These are phyloP conservation scores for Beauveria sp. DNA, from an alignment of 2,329 filamentous ascomycete genomes.

Conservation along the genomic window DNA sequence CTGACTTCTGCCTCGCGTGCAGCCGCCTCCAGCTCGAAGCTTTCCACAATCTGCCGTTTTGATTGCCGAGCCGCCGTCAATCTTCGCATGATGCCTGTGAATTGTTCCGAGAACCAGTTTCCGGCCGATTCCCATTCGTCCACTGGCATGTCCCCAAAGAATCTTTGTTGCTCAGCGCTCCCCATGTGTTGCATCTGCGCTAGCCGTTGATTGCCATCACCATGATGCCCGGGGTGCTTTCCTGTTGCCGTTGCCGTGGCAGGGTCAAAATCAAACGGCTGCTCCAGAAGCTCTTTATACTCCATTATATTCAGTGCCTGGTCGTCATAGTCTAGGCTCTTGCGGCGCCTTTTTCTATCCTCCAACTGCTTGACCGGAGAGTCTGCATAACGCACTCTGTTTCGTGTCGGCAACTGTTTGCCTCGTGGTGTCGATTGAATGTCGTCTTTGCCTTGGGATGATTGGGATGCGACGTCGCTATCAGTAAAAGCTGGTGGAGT, in stretches of 20 bases:
- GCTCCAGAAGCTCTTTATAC: constrained; percentile 40
- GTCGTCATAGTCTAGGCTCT: constrained; percentile 50
- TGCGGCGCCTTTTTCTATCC: constrained; percentile 34
- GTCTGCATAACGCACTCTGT: constrained; percentile 17
- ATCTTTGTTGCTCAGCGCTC: constrained; percentile 38
- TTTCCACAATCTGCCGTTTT: constrained; percentile 42
- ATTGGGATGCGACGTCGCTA: neutral
- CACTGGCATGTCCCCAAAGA: constrained; percentile 47
- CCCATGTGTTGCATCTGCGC: constrained; percentile 40
- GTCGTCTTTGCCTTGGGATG: constrained; percentile 11
- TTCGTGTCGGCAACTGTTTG: constrained; percentile 16
- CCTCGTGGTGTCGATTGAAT: constrained; percentile 14
- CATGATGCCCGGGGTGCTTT: constrained; percentile 22
- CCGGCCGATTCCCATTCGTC: constrained; percentile 53
- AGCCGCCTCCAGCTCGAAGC: constrained; percentile 49
- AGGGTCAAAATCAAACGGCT: constrained; percentile 52
- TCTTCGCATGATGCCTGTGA: constrained; percentile 40
- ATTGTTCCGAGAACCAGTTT: constrained; percentile 52
- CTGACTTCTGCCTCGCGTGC: constrained; percentile 47
- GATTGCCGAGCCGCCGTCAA: constrained; percentile 40
- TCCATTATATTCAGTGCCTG: constrained; percentile 46
- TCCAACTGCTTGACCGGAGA: constrained; percentile 14
- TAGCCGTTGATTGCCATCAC: constrained; percentile 27
- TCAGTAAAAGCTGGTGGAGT: constrained; percentile 9
- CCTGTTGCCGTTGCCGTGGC: constrained; percentile 34